Conservation (phyloP, 1,284 basidiomycete genomes). For the Moniliella sp. region DNA sequence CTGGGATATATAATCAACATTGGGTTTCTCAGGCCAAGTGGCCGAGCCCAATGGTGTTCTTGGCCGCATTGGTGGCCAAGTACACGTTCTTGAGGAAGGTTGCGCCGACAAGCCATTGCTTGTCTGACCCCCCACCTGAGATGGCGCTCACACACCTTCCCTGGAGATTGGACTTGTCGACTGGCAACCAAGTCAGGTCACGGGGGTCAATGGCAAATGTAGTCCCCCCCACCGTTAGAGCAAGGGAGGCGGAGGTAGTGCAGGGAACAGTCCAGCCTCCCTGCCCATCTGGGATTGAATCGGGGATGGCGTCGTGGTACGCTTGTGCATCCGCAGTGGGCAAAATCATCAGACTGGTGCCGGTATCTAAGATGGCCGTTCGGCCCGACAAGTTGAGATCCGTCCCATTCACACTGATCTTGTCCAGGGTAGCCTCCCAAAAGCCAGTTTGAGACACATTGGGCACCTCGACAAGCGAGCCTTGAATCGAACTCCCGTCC, state of each 20-base stretch:
- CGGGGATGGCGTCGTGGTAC: conserved; percentile 45
- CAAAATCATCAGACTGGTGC: conserved; percentile 36
- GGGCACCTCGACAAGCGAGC: conserved; percentile 22
- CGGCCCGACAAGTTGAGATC: conserved; percentile 40
- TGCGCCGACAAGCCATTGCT: conserved; percentile 47
- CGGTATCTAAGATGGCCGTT: conserved; percentile 30
- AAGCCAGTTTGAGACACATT: conserved; percentile 40
- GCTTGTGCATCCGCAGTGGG: conserved; percentile 39
- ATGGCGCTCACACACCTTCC: conserved; percentile 58
- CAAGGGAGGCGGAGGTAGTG: conserved; percentile 45
- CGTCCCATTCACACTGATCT: conserved; percentile 43
- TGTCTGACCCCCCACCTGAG: conserved; percentile 43
- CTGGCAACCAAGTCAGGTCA: conserved; percentile 51
- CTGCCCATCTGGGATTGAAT: conserved; percentile 37
- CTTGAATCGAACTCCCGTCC: conserved; percentile 42
- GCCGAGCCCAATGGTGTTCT: conserved; percentile 52
- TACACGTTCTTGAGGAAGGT: conserved; percentile 32
- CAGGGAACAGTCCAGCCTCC: conserved; percentile 56
- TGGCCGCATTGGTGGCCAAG: conserved; percentile 49
- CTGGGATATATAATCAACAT: no score
- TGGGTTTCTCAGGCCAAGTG: no score
- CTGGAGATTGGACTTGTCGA: conserved; percentile 43
- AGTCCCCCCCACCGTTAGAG: conserved; percentile 49
- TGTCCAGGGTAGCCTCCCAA: conserved; percentile 52
- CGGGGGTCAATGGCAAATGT: conserved; percentile 38